Evolutionary conservation across 805 yeast genomes (phyloP), one percentile per base, ranked within the genome.

Genomic region (Wickerhamomyces mucosus): DNA sequence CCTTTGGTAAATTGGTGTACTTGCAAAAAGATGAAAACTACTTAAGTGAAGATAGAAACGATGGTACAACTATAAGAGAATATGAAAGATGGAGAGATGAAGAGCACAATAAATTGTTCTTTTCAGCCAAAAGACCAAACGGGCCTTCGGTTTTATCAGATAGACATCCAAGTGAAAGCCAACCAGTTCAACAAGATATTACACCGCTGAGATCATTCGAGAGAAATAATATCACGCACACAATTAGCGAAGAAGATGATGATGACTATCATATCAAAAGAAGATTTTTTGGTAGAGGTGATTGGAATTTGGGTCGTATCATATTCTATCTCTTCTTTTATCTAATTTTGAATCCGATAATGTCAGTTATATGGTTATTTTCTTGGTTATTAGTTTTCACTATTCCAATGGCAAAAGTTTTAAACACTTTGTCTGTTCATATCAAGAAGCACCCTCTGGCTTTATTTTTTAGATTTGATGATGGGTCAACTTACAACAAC

Each of bases 381-480:
- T 72, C 89, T 43, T 92, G 96, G 96, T 55, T 89, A 22, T 54
- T 72, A 21, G 95, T 88, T 1, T 78, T 92, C 53, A 75, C 95
- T 6, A 85, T 89, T 29, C 98, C 98, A 25, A 85, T 92, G 94
- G 76, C 94, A 13, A 85, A 85, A 32, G 79, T 85, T 13, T 61
- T 81, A 18, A 56, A 65, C 43, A 75, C 78, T 15, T 54, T 92
- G 21, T 66, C 79, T 42, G 69, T 72, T 36, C 96, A 92, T 54
- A 61, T 88, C 36, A 75, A 95, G 47, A 72, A 88, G 36, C 96
- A 88, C 53, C 98, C 98, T 0, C 60, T 89, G 35, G 95, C 95
- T 0, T 58, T 89, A n/a, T 72, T 77, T 17, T 82, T 84, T 58
- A 77, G 75, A 47, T 59, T 62, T 35, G 84, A 78, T 40, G 44